Base-by-base conservation (phyloP, 345 rosid genomes). In the Eucalyptus cloeziana region DNA sequence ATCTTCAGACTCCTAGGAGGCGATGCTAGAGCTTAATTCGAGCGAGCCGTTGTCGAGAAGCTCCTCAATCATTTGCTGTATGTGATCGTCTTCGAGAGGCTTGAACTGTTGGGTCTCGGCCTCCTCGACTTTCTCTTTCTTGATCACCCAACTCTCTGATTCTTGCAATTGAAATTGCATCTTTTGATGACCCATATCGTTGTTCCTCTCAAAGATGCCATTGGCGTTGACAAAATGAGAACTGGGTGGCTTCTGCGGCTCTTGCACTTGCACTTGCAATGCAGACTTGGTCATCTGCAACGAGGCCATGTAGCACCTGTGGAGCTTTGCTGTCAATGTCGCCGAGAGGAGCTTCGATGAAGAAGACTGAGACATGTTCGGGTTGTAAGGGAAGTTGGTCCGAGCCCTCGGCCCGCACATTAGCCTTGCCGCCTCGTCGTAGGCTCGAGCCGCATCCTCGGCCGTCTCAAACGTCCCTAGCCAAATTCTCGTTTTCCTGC, bases 401-500 rank as follows among this genome's bases (percentile, higher is more conserved):
- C 99, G 93, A 7, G 99, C 97, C 90, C 98, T 94, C 3, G 97
- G 97, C 2, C 99, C 99, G 49, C 99, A 95, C 99, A 98, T 98
- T 50, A 98, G 96, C 93, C 99, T 93, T 13, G 99, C 99, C 7
- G 99, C 99, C 88, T 98, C 99, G 37, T 98, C 99, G 50, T 98
- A 98, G 11, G 99, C 99, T 47, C 96, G 91, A 3, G 99, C 99
- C 2, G 99, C 99, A 51, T 98, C 99, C 89, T 96, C 99, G 1
- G 99, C 99, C 7, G 99, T 96, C 90, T 98, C 99, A 58, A 98
- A 98, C 7, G 99, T 98, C 81, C 99, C 99, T 7, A 98, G 90
- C 99, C 99, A 98, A 88, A 98, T 97, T 89, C 99, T 95, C 0
- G 99, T 98, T 93, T 98, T 98, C 94, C 99, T 98, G 94, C 87